phyloP scores from a whole-genome alignment of 2,329 filamentous ascomycete genomes.

The Penicillium sclerotigenum region DNA sequence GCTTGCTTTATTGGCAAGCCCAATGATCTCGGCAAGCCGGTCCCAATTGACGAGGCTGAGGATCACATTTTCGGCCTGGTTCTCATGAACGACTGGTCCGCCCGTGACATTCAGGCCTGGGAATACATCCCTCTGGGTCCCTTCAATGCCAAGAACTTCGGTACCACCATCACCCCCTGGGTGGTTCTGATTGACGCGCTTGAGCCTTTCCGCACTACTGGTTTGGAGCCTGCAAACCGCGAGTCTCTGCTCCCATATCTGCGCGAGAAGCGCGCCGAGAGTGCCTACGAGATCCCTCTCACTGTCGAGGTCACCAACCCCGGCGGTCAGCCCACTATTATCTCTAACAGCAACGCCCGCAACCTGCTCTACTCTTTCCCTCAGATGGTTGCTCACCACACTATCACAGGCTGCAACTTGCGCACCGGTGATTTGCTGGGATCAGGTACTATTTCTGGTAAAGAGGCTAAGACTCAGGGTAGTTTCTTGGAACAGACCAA shows the following conservation, averaged over 20 bases:
- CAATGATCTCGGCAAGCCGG: constrained; percentile 62
- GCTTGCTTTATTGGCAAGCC: constrained; percentile 68
- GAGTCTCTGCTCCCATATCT: constrained; percentile 60
- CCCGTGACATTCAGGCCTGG: constrained; percentile 77
- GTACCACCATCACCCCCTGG: constrained; percentile 74
- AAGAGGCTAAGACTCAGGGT: constrained; percentile 56
- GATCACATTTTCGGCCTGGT: constrained; percentile 75
- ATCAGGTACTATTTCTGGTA: constrained; percentile 74
- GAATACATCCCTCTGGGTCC: constrained; percentile 80
- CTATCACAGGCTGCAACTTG: constrained; percentile 71
- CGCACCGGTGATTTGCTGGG: constrained; percentile 71
- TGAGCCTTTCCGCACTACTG: constrained; percentile 60
- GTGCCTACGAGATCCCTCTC: constrained; percentile 66
- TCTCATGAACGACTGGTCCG: constrained; percentile 84
- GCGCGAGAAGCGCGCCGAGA: constrained; percentile 55
- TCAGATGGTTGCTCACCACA: constrained; percentile 79
- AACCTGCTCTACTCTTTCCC: constrained; percentile 78
- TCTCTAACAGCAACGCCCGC: constrained; percentile 60
- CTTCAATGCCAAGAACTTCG: constrained; percentile 83
- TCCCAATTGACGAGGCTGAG: constrained; percentile 63
- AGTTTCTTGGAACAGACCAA: constrained; percentile 70
- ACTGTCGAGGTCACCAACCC: constrained; percentile 55
- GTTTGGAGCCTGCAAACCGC: constrained; percentile 53
- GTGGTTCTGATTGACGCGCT: constrained; percentile 73
- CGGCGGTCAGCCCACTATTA: constrained; percentile 53